Base-by-base conservation (phyloP, 1,139 yeast species). In the Pichia sp. region DNA sequence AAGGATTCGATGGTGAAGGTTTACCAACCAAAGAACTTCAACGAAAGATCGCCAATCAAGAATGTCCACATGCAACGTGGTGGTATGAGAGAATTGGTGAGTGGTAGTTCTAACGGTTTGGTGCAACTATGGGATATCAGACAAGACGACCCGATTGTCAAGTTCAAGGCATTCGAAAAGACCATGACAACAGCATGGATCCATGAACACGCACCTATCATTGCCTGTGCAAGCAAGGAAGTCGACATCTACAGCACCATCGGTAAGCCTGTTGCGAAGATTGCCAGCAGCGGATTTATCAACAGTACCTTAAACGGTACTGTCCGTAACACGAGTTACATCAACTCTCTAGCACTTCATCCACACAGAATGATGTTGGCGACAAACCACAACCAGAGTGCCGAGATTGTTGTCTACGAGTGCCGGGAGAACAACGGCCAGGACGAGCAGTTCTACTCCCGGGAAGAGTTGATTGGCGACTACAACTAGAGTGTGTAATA, bases 41-140 rank as follows among this genome's bases (percentile, higher is more conserved):
- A 34, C 57, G 67, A 51, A 57, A 61, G 47, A 65, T 77, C 87
- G 3, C 79, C 91, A 57, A 81, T 94, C 42, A 73, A 85, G 46
- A 89, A 87, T 56, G 82, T 91, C 3, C 96, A 89, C 58, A 86
- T 93, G 96, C 99, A 93, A 70, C 75, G 99, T 60, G 99, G 99
- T 32, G 99, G 99, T 0, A 82, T 81, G 56, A 75, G 99, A 48
- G 99, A 94, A 65, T 73, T 94, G 42, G 86, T 85, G 3, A 83
- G 93, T 58, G 98, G 88, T 0, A 78, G 93, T 4, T 72, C 86
- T 0, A 94, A 88, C 61, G 98, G 99, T 2, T 73, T 75, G 43
- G 85, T 93, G 3, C 85, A 84, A 53, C 64, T 93, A 27, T 94
- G 99, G 99, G 99, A 93, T 67, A 83, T 93, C 33, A 73, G 99